Evolutionary conservation across 441 rosid genomes (phyloP).

Genomic region (Bruguiera hainesii): DNA sequence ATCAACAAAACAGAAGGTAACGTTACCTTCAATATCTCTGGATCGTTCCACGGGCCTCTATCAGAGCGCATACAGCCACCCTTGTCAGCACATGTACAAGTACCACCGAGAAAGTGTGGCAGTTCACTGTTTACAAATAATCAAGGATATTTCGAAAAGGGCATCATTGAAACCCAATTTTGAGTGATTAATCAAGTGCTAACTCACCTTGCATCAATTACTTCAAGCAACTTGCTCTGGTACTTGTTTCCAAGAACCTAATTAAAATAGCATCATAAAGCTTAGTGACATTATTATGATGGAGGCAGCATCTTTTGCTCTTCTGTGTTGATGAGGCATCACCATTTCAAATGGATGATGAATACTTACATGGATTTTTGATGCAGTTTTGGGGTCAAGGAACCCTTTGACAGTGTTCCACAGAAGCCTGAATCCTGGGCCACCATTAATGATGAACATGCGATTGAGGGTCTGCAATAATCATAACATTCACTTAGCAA

Average conservation of each 20-base stretch:
- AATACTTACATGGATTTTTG: conserved; percentile 70
- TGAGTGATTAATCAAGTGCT: background rate
- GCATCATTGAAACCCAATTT: background rate
- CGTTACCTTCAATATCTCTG: conserved; percentile 55
- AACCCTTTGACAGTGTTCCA: conserved; percentile 85
- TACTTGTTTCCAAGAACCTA: conserved; percentile 86
- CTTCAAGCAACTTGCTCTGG: conserved; percentile 83
- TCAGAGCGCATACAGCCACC: conserved; percentile 91
- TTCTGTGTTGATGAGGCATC: background rate
- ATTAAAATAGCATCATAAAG: conserved; percentile 13
- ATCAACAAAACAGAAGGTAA: background rate
- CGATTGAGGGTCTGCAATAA: conserved; percentile 65
- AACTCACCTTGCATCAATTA: conserved; percentile 61
- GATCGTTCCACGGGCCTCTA: conserved; percentile 94
- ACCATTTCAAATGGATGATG: background rate
- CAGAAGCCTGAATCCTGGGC: conserved; percentile 79
- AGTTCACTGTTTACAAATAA: conserved; percentile 47
- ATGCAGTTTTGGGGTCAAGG: conserved; percentile 85
- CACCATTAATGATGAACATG: conserved; percentile 92
- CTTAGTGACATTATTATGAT: conserved; percentile 15
- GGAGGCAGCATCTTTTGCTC: background rate
- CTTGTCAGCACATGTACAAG: conserved; percentile 68
- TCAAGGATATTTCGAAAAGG: background rate
- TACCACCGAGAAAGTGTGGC: conserved; percentile 80
- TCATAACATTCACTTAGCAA: conserved; percentile 7